Percentiles rank a stretch among this genome's conserved stretches.
Evolutionary conservation across 192 early-diverging fungal species (phyloP).

Genomic region (Gigaspora rosea): DNA sequence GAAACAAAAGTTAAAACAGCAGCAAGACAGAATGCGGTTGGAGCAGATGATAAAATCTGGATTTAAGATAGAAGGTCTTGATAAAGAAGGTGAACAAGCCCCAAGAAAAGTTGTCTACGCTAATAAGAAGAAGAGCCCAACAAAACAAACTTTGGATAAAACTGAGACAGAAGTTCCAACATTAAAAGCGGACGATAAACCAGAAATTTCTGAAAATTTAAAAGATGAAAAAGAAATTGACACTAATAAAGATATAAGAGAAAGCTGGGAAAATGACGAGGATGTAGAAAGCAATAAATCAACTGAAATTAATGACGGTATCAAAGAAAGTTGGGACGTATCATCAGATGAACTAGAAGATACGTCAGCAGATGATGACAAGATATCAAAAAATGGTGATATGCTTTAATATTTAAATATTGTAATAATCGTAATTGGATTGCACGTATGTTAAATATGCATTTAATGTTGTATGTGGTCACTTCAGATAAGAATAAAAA

Average conservation of each 20-base stretch:
- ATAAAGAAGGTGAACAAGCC: constrained; percentile 47
- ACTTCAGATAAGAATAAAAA: not conserved
- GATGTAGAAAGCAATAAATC: constrained; percentile 33
- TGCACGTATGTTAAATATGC: not conserved
- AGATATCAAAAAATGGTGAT: too few species aligned
- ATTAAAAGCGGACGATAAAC: not conserved
- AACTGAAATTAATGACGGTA: constrained; percentile 58
- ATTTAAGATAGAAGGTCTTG: constrained; percentile 71
- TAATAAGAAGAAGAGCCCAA: constrained; percentile 73
- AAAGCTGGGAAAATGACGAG: constrained; percentile 40
- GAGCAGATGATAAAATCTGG: constrained; percentile 82
- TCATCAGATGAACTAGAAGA: constrained; percentile 41
- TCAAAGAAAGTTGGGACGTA: constrained; percentile 59
- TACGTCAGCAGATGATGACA: not conserved
- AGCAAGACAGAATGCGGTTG: constrained; percentile 65
- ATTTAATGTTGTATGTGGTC: not conserved
- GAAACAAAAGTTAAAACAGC: constrained; percentile 86
- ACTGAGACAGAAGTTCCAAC: not conserved
- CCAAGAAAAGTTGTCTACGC: constrained; percentile 73
- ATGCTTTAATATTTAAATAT: too few species aligned
- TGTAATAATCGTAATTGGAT: not conserved
- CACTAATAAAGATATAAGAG: constrained; percentile 22
- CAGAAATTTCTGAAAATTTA: constrained; percentile 2
- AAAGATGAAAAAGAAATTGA: constrained; percentile 35
- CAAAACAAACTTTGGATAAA: constrained; percentile 27